Percentiles rank a stretch among this genome's conserved stretches.
Evolutionary conservation across 768 basidiomycete species (phyloP).

Genomic region (Panellus pusillus): DNA sequence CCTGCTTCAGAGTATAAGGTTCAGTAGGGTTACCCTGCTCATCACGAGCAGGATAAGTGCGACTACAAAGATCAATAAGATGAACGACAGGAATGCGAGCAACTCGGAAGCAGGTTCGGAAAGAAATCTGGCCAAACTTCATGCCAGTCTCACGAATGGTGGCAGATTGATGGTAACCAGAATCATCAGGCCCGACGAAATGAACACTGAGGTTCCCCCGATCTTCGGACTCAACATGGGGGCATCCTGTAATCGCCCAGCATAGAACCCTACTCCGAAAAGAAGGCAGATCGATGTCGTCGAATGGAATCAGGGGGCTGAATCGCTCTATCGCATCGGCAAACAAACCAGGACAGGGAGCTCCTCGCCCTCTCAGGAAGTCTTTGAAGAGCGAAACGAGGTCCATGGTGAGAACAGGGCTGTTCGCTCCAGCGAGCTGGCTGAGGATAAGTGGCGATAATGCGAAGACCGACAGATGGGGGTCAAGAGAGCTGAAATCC

Average conservation of each 20-base stretch:
- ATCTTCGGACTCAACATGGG: slow-evolving; percentile 3
- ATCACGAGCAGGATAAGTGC: background rate
- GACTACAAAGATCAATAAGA: background rate
- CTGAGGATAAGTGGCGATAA: too few relatives aligned
- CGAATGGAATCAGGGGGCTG: too few relatives aligned
- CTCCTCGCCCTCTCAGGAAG: too few relatives aligned
- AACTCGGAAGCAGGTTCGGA: background rate
- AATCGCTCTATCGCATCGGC: too few relatives aligned
- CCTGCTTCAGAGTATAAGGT: slow-evolving; percentile 1
- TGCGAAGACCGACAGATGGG: too few relatives aligned
- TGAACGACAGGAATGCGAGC: slow-evolving; percentile 4
- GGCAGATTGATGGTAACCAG: background rate
- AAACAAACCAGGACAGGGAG: too few relatives aligned
- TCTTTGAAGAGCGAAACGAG: too few relatives aligned
- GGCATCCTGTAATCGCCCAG: background rate
- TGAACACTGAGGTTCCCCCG: background rate
- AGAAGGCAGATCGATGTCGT: background rate
- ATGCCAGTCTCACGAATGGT: background rate
- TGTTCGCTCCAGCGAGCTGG: too few relatives aligned
- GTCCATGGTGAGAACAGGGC: too few relatives aligned
- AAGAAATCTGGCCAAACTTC: background rate
- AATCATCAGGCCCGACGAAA: slow-evolving; percentile 6
- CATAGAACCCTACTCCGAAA: background rate
- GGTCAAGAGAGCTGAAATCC: too few relatives aligned
- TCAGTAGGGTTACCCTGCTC: background rate